Percentiles rank a stretch among this genome's conserved stretches.
Conservation (phyloP, 805 yeast genomes). For the Starmerella stigmatis region DNA sequence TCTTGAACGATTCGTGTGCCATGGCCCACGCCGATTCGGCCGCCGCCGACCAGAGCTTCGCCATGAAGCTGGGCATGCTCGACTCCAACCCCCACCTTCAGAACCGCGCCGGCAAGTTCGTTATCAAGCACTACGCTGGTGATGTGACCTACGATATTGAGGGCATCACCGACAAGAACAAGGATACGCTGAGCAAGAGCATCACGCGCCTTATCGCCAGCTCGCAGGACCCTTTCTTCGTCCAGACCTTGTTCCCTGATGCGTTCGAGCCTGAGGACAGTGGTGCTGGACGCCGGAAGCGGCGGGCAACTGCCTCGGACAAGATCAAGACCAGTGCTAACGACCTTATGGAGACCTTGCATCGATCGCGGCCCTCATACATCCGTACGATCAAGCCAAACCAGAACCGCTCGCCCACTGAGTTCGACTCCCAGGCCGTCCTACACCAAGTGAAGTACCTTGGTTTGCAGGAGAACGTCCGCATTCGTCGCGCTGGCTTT, state of each 20-base stretch:
- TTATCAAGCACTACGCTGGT: constrained; percentile 95
- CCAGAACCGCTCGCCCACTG: constrained; percentile 81
- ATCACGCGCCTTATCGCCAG: constrained; percentile 67
- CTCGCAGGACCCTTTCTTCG: constrained; percentile 55
- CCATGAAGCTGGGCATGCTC: constrained; percentile 80
- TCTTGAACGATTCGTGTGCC: constrained; percentile 91
- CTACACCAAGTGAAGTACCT: constrained; percentile 91
- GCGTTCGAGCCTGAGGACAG: constrained; percentile 52
- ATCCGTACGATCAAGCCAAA: constrained; percentile 97
- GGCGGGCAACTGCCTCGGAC: constrained; percentile 95
- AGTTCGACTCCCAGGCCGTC: constrained; percentile 80
- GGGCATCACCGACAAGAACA: constrained; percentile 92
- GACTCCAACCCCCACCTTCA: constrained; percentile 79
- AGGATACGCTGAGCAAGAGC: constrained; percentile 86
- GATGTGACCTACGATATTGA: constrained; percentile 87
- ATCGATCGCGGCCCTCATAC: constrained; percentile 88
- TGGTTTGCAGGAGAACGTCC: constrained; percentile 92
- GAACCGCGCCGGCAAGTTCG: constrained; percentile 72
- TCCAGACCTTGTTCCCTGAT: constrained; percentile 47
- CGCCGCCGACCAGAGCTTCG: constrained; percentile 95
- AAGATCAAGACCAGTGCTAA: constrained; percentile 89
- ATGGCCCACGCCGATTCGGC: constrained; percentile 96
- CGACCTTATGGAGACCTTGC: constrained; percentile 73
- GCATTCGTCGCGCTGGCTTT: constrained; percentile 97
- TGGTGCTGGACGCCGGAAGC: constrained; percentile 38